Conservation (phyloP, 345 rosid genomes). For the Laguncularia racemosa region DNA sequence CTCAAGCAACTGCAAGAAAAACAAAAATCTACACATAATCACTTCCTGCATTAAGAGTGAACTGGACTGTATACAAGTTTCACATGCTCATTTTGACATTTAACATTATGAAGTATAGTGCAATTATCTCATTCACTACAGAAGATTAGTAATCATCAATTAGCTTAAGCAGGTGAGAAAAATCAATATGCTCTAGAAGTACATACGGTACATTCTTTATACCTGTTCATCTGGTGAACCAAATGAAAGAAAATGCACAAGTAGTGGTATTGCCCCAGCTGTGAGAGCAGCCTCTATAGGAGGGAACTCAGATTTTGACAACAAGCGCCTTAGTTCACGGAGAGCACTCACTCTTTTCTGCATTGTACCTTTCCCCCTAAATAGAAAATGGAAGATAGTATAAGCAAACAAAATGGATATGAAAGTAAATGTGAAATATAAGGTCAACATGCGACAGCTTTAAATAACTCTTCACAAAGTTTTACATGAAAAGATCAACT, state of each 20-base stretch:
- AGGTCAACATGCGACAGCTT: not conserved
- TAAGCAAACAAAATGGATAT: constrained; percentile 4
- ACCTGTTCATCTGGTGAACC: constrained; percentile 97
- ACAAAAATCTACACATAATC: not conserved
- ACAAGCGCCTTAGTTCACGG: constrained; percentile 74
- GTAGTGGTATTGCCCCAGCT: constrained; percentile 79
- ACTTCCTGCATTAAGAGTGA: constrained; percentile 2
- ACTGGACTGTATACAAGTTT: not conserved
- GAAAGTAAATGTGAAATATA: not conserved
- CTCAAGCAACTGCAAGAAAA: constrained; percentile 74
- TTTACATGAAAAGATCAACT: too few relatives aligned
- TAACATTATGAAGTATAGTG: too few relatives aligned
- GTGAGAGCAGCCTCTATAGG: constrained; percentile 73
- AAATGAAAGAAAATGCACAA: constrained; percentile 85
- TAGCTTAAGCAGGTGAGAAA: not conserved
- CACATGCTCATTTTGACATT: not conserved
- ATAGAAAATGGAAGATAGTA: constrained; percentile 7
- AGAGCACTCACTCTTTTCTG: constrained; percentile 79
- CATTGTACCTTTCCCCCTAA: constrained; percentile 84
- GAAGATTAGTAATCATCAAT: too few relatives aligned
- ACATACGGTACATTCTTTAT: constrained; percentile 1
- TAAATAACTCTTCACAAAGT: not conserved
- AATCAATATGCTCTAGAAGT: not conserved
- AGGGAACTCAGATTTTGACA: constrained; percentile 78
- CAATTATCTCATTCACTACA: too few relatives aligned